Percentiles rank a stretch among this genome's conserved stretches.
Evolutionary conservation across 768 basidiomycete species (phyloP).

Genomic region (Tremella mesenterica): DNA sequence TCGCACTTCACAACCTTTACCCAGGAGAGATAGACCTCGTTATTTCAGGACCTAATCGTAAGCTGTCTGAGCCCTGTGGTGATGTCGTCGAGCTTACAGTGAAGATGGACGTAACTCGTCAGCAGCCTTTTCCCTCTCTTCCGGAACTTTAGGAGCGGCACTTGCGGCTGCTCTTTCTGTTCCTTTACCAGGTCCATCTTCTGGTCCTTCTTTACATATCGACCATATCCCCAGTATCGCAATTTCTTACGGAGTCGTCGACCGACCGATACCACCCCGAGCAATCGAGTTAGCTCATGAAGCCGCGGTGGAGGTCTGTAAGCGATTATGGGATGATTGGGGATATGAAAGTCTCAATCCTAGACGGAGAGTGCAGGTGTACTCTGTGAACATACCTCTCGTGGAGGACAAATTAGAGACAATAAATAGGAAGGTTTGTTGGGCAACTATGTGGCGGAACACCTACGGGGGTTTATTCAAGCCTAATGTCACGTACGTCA

Average conservation of each 20-base stretch:
- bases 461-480: conserved; percentile 75
- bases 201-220: conserved; percentile 20
- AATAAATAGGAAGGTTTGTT: conserved; percentile 59
- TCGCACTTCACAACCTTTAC: conserved; percentile 81
- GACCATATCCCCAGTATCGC: conserved; percentile 61
- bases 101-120: conserved; percentile 45
- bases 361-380: conserved; percentile 48
- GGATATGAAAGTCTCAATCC: conserved; percentile 53
- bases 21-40: conserved; percentile 82
- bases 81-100: background rate
- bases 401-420: conserved; percentile 57
- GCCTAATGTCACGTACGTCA: conserved; percentile 42
- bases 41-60: conserved; percentile 42
- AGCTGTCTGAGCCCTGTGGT: background rate
- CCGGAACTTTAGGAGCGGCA: conserved; percentile 86
- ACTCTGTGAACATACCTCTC: conserved; percentile 69
- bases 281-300: conserved; percentile 65
- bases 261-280: conserved; percentile 56
- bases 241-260: conserved; percentile 74
- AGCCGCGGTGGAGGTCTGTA: conserved; percentile 59
- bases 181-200: conserved; percentile 39
- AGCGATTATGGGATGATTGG: conserved; percentile 75
- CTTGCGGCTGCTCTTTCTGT: conserved; percentile 55
- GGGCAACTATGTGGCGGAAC: conserved; percentile 80
- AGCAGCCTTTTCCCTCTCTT: conserved; percentile 82